Evolutionary conservation across 176 grass and related monocot genomes (phyloP).

Genomic region (Paspalum notatum): DNA sequence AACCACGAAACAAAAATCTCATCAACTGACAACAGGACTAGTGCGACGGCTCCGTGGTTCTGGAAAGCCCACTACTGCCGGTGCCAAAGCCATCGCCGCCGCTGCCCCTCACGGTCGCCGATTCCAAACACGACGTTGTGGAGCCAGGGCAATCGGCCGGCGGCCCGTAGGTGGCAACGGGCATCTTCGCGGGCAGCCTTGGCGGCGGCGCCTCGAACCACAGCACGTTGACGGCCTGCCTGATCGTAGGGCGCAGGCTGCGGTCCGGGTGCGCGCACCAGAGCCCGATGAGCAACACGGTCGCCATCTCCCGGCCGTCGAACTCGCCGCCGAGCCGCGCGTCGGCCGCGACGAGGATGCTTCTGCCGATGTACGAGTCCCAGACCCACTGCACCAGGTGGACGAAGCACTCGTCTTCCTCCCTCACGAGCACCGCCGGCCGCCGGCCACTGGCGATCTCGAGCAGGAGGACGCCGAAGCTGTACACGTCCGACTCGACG

Average conservation of each 20-base stretch:
- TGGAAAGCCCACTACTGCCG: not conserved
- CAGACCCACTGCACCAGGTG: conserved; percentile 34
- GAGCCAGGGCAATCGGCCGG: not conserved
- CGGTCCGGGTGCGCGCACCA: conserved; percentile 18
- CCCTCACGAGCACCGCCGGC: not conserved
- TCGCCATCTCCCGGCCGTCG: conserved; percentile 7
- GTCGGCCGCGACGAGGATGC: conserved; percentile 6
- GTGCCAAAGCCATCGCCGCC: too few relatives aligned
- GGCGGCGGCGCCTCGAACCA: conserved; percentile 21
- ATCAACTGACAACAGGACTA: too few relatives aligned
- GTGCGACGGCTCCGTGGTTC: not conserved
- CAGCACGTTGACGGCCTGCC: conserved; percentile 42
- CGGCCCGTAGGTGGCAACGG: not conserved
- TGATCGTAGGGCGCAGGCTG: not conserved
- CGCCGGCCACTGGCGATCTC: conserved; percentile 31
- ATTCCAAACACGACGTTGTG: not conserved
- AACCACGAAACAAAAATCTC: too few relatives aligned
- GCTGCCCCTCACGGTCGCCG: too few relatives aligned
- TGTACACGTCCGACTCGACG: conserved; percentile 28
- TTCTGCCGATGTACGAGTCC: not conserved
- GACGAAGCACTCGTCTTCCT: not conserved
- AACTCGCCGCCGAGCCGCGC: not conserved
- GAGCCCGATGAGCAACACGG: not conserved
- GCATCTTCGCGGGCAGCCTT: not conserved
- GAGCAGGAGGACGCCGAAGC: conserved; percentile 55